These are phyloP conservation scores for Aspergillus sp. DNA, from an alignment of 2,329 filamentous ascomycete species.

Conservation along the genomic window DNA sequence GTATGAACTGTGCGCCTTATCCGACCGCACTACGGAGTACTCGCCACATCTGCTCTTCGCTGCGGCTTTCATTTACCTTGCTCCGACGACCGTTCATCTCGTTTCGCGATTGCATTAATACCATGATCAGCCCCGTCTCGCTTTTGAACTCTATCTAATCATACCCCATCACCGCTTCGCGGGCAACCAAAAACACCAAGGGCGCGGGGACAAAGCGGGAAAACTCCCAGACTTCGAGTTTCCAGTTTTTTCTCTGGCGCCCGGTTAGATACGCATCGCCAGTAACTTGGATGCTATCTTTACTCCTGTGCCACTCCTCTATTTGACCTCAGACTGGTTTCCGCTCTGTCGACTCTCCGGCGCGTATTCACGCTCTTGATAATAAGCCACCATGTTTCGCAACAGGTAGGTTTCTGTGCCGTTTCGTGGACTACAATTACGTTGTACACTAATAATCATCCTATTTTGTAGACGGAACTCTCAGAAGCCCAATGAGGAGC, in stretches of 20 bases:
- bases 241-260: slow-evolving; percentile 5
- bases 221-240: not conserved
- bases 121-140: slow-evolving; percentile 1
- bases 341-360: not conserved
- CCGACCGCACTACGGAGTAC: slow-evolving; percentile 1
- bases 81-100: not conserved
- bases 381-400: slow-evolving; percentile 48
- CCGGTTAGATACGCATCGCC: not conserved
- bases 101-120: slow-evolving; percentile 4
- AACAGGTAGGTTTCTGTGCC: slow-evolving; percentile 48
- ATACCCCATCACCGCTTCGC: not conserved
- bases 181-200: not conserved
- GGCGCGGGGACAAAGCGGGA: not conserved
- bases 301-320: slow-evolving; percentile 3
- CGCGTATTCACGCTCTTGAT: slow-evolving; percentile 9
- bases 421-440: slow-evolving; percentile 7
- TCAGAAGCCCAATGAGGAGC: slow-evolving; percentile 83
- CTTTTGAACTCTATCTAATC: not conserved
- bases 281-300: slow-evolving; percentile 20
- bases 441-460: slow-evolving; percentile 20
- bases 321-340: not conserved
- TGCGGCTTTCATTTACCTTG: not conserved
- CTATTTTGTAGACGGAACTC: slow-evolving; percentile 66
- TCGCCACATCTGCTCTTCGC: slow-evolving; percentile 1
- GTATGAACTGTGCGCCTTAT: not conserved